Evolutionary conservation across 805 yeast genomes (phyloP), one percentile per base, ranked within the genome.

Genomic region (Teunomyces stri): DNA sequence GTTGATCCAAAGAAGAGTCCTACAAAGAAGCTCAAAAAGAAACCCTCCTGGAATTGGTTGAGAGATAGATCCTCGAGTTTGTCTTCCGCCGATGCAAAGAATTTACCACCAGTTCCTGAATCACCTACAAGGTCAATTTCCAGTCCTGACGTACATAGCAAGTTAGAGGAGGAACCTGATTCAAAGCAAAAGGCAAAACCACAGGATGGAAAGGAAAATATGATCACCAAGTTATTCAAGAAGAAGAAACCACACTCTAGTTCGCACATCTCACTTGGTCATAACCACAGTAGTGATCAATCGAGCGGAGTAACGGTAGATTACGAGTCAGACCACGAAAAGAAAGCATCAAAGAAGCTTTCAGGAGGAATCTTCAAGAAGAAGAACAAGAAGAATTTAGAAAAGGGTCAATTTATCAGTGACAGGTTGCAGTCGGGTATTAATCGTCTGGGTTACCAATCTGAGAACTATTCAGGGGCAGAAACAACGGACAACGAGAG

Each of bases 11-110:
- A 51, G 25, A 43, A 42, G 20, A 47, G 48, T 12, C 48, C 50
- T 5, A 43, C 42, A 36, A 60, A 55, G 54, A 57, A 51, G 37
- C 54, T 65, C 42, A 57, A 62, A 45, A 67, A 66, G 58, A 72
- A 69, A 57, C 69, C 69, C 51, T 62, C 71, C 11, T 72, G 76
- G 76, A 63, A 65, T 7, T 72, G 76, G 77, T 53, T 68, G 33
- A 62, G 64, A 46, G 65, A 64, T 34, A 55, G 71, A 35, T 59
- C 69, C 1, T 52, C 60, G 2, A 67, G 72, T 51, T 48, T 65
- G 6, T 65, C 72, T 3, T 55, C 67, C 5, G 48, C 55, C 3
- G 72, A 68, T 11, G 31, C 53, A 6, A 46, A 49, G 6, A 48
- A 48, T 33, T 53, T 64, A 16, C 55, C 68, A 1, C 49, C 63